Percentiles rank a stretch among this genome's conserved stretches.
Conservation (phyloP, 306 rosid genomes). For the Dicorynia guianensis region DNA sequence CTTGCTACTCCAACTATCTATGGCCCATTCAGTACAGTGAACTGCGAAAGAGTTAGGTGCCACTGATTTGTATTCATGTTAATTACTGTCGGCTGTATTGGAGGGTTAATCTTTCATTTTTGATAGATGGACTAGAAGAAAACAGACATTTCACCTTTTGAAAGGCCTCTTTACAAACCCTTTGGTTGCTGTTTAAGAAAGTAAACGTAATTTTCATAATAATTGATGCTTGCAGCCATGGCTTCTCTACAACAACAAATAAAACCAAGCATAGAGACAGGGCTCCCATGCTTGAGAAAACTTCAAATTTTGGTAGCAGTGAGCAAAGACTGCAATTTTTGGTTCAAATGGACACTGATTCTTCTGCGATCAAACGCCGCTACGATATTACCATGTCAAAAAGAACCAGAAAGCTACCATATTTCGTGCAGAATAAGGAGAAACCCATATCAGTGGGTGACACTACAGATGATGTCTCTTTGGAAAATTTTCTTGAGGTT, state of each 20-base stretch:
- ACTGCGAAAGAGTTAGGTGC: conserved; percentile 47
- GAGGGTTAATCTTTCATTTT: conserved; percentile 55
- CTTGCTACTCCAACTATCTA: background rate
- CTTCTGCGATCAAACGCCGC: conserved; percentile 52
- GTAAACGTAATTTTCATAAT: background rate
- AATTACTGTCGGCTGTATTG: conserved; percentile 34
- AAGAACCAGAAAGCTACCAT: conserved; percentile 74
- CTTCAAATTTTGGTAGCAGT: background rate
- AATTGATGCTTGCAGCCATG: conserved; percentile 13
- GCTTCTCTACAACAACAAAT: conserved; percentile 11
- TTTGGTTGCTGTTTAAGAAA: conserved; percentile 64
- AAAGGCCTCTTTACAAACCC: conserved; percentile 61
- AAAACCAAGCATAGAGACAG: conserved; percentile 1
- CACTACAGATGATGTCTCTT: conserved; percentile 11
- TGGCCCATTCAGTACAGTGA: conserved; percentile 32
- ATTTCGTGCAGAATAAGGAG: conserved; percentile 34
- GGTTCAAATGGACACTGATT: conserved; percentile 58
- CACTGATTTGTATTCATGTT: conserved; percentile 16
- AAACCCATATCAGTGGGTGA: conserved; percentile 24
- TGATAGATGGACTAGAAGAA: conserved; percentile 46
- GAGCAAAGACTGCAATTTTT: background rate
- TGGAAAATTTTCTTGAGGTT: conserved; percentile 13
- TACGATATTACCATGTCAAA: conserved; percentile 83
- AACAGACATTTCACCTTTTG: conserved; percentile 66
- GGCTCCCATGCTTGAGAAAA: background rate